These are phyloP conservation scores for Tetradesmus lagerheimii DNA, from an alignment of 139 green algal genomes.

Conservation along the genomic window DNA sequence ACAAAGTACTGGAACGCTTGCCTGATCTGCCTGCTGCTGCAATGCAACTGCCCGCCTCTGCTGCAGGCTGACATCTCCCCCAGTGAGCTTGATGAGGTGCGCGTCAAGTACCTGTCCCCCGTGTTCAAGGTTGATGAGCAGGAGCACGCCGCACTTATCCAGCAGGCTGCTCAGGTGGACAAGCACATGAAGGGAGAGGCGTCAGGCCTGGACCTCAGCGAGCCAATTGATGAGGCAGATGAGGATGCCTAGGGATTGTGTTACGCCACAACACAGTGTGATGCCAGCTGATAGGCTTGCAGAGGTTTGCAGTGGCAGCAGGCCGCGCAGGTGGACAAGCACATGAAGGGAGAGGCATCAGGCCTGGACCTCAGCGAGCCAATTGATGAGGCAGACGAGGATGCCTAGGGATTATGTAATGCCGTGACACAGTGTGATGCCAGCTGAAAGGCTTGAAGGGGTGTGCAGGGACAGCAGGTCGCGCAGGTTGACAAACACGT, in stretches of 20 bases:
- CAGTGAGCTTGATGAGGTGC: not conserved
- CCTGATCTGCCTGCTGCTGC: not conserved
- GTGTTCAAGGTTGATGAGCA: slow-evolving; percentile 57
- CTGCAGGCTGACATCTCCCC: not conserved
- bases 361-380: not conserved
- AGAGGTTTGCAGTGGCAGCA: no score
- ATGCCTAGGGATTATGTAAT: not conserved
- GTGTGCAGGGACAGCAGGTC: no score
- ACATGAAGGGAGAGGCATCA: not conserved
- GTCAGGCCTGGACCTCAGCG: not conserved
- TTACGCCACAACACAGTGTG: no score
- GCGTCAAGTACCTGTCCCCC: not conserved
- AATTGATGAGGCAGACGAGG: not conserved
- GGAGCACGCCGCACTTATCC: slow-evolving; percentile 29
- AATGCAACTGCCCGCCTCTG: no score
- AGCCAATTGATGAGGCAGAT: not conserved
- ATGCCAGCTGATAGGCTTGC: no score
- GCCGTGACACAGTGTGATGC: no score
- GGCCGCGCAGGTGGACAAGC: slow-evolving; percentile 9
- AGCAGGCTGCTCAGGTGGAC: slow-evolving; percentile 9
- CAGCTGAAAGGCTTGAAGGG: no score
- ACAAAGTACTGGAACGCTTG: no score
- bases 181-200: slow-evolving; percentile 28
- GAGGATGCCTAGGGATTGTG: not conserved
- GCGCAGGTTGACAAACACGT: slow-evolving; percentile 3